These are phyloP conservation scores for Boletus pseudopeckii DNA, from an alignment of 768 basidiomycete genomes.

Conservation along the genomic window DNA sequence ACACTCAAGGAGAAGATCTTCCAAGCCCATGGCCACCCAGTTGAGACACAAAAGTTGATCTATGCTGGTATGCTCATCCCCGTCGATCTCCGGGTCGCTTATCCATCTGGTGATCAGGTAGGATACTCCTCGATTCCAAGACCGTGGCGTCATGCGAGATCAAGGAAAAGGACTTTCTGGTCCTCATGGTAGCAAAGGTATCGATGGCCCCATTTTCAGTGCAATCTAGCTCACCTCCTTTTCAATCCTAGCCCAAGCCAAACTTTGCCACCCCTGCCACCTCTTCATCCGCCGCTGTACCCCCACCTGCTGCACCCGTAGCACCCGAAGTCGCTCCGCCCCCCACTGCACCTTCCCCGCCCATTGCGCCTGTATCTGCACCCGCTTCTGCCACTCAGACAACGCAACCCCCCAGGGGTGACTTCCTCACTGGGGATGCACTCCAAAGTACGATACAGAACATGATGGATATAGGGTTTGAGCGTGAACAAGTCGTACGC, in stretches of 20 bases:
- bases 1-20: conserved; percentile 83
- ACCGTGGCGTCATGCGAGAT: conserved; percentile 84
- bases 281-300: conserved; percentile 15
- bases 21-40: conserved; percentile 68
- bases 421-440: conserved; percentile 73
- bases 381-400: conserved; percentile 29
- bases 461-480: conserved; percentile 95
- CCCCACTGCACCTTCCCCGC: conserved; percentile 33
- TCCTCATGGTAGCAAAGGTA: conserved; percentile 99
- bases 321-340: conserved; percentile 32
- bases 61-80: conserved; percentile 66
- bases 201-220: conserved; percentile 9
- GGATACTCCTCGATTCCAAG: conserved; percentile 86
- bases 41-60: conserved; percentile 85
- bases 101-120: conserved; percentile 51
- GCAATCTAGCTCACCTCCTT: background rate
- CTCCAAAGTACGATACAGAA: conserved; percentile 75
- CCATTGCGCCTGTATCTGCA: conserved; percentile 31
- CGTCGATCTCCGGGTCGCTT: conserved; percentile 3
- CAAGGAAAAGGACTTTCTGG: conserved; percentile 98
- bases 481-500: conserved; percentile 75
- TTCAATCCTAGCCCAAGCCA: conserved; percentile 50
- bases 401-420: conserved; percentile 39
- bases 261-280: conserved; percentile 31
- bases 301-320: conserved; percentile 28